Evolutionary conservation across 2,329 filamentous ascomycete species (phyloP).

Genomic region (Talaromyces amestolkiae): DNA sequence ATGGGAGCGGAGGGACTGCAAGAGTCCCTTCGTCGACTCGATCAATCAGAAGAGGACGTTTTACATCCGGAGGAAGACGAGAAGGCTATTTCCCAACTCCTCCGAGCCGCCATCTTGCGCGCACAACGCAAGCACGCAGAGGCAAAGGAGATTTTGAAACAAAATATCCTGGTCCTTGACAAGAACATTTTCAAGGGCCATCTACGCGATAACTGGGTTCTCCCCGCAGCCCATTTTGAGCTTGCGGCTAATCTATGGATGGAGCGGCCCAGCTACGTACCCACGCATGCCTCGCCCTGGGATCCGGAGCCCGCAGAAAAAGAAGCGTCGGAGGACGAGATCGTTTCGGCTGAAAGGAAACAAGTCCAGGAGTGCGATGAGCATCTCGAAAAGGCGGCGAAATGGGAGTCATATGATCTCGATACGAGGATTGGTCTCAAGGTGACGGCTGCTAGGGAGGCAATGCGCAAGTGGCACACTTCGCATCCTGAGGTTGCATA

Average conservation of each 20-base stretch:
- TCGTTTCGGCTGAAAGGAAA: constrained; percentile 31
- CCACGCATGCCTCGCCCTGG: constrained; percentile 30
- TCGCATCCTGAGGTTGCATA: constrained; percentile 24
- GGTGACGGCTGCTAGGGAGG: constrained; percentile 47
- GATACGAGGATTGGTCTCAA: constrained; percentile 57
- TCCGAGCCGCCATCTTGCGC: constrained; percentile 65
- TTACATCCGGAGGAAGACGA: constrained; percentile 57
- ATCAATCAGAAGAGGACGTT: constrained; percentile 65
- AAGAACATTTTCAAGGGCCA: constrained; percentile 52
- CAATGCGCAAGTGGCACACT: constrained; percentile 44
- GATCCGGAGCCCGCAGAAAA: not conserved
- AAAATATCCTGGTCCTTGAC: constrained; percentile 61
- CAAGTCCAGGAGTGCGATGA: constrained; percentile 53
- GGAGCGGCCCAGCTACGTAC: constrained; percentile 50
- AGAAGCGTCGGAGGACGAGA: constrained; percentile 30
- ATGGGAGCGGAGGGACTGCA: constrained; percentile 68
- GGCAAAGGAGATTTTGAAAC: constrained; percentile 63
- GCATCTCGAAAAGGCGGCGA: constrained; percentile 57
- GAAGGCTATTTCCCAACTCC: constrained; percentile 63
- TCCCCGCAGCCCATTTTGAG: constrained; percentile 82
- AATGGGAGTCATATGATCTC: constrained; percentile 61
- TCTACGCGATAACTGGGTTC: constrained; percentile 56
- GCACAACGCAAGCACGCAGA: constrained; percentile 62
- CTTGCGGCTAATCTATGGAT: constrained; percentile 78
- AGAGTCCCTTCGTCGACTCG: constrained; percentile 60